Percentiles rank a stretch among this genome's conserved stretches.
Conservation (phyloP, 306 rosid species). For the Lithocarpus polystachyus region DNA sequence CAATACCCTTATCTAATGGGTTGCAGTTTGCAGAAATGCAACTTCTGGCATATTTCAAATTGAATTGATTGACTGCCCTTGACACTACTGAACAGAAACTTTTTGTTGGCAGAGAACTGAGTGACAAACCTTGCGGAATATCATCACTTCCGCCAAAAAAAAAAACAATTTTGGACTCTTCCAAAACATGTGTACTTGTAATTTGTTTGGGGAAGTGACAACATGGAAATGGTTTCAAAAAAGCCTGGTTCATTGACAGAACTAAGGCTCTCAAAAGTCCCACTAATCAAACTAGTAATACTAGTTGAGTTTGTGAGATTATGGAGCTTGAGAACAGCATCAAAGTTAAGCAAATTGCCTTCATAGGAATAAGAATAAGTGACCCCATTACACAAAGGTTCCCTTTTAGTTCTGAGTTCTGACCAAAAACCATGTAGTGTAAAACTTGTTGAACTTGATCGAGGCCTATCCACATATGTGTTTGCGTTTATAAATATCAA, state of each 20-base stretch:
- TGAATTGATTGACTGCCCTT: slow-evolving; percentile 7
- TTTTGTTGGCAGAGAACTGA: background rate
- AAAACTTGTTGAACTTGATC: background rate
- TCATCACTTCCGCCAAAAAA: slow-evolving; percentile 21
- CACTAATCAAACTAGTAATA: slow-evolving; percentile 42
- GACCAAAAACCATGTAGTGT: slow-evolving; percentile 57
- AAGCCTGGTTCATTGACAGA: slow-evolving; percentile 12
- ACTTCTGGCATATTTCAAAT: slow-evolving; percentile 36
- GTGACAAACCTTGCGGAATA: slow-evolving; percentile 19
- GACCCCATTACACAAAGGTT: slow-evolving; percentile 54
- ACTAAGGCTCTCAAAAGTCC: slow-evolving; percentile 51
- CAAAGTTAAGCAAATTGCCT: slow-evolving; percentile 18
- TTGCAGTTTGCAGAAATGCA: slow-evolving; percentile 42
- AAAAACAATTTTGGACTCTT: slow-evolving; percentile 3
- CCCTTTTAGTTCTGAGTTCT: slow-evolving; percentile 39
- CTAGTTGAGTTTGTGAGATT: slow-evolving; percentile 33
- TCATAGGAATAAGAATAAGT: slow-evolving; percentile 4
- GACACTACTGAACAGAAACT: slow-evolving; percentile 34
- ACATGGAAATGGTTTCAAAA: slow-evolving; percentile 42
- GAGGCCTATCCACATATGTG: background rate
- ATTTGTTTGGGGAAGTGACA: slow-evolving; percentile 39
- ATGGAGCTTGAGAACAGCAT: slow-evolving; percentile 46
- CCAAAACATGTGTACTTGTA: slow-evolving; percentile 40
- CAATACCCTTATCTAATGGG: slow-evolving; percentile 31
- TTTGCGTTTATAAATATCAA: slow-evolving; percentile 7